Evolutionary conservation across 106 monocot species (phyloP), one percentile per base, ranked within the genome.

Genomic region (Allium cepa): DNA sequence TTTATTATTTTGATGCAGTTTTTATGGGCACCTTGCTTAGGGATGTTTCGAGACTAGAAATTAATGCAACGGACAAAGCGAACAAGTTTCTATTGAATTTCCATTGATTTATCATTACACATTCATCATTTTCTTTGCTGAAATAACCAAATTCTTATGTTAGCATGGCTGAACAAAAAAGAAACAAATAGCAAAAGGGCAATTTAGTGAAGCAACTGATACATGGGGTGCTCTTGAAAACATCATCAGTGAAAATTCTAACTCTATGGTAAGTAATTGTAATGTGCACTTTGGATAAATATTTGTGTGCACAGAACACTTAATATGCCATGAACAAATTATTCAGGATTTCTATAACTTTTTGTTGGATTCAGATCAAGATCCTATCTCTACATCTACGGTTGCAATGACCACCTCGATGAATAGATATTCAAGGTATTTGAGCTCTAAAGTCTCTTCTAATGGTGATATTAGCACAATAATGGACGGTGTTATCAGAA

Each of bases 81-180:
- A 79, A 82, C 69, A 69, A 56, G 84, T 84, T 59, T 7, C 9
- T 27, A 17, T 7, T 27, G 36, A 17, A 4, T 58, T 18, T 16
- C 22, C 22, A 22, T 22, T 22, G 22, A 22, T 22, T 69, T 47
- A 10, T 26, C 45, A 36, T 28, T 46, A 49, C 17, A 13, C 16
- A 46, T 46, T 9, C 8, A 49, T 14, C 66, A 59, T 66, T 79
- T 80, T 80, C 9, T 60, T 22, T 36, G 36, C 36, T 36, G 36
- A 36, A 36, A 36, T 1, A 0, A 36, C 36, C 3, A 36, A 1
- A 3, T 9, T 67, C 52, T 14, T 28, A 6, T 66, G 17, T 17
- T 75, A 97, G 92, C 36, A 60, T 89, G 70, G 92, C 97, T n/a
- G 60, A 80, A 60, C 46, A 76, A 53, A 97, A 22, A 69, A 77